Base-by-base conservation (phyloP, 176 grass and related monocot genomes). In the Carex parvula region DNA sequence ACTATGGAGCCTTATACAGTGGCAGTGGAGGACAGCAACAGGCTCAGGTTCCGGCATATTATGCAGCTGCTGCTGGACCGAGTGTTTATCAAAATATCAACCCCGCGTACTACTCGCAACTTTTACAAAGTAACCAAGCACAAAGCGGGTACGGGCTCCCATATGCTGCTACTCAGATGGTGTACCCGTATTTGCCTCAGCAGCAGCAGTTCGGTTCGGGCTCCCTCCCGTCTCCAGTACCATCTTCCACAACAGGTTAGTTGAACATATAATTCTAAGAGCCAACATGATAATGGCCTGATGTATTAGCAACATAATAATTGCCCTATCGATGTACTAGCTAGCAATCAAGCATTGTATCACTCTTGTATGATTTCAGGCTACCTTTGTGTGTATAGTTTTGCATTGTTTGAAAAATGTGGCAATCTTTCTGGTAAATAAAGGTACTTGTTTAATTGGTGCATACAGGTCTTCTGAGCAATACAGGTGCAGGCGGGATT, bases 211-310 rank as follows among this genome's bases (percentile, higher is more conserved):
- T 30, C 15, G 81, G 62, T 54, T 83, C 62, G 2, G 64, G 62
- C 61, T 83, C 81, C 56, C 73, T 78, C 10, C 73, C 73, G 1
- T 57, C 73, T 55, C 81, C 79, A 21, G 18, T 83, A 53, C 81
- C 81, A 69, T 66, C 81, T 52, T 69, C 81, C 22, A 67, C 63
- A 13, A 66, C 81, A 83, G 81, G 81, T 83, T 69, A 83, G 81
- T 30, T 18, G n/a, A 53, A 24, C 3, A 22, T 50, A 48, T 44
- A 44, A 12, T 12, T 50, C 46, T 59, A 59, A n/a, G 56, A n/a
- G 17, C 17, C 56, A 59, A 59, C 46, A 11, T 50, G 46, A 50
- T 50, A 50, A 10, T 50, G 46, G 9, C 1, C 44, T 9, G 13
- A 76, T 55, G 1, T 8, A 54, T 55, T 30, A 2, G 48, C 12